Evolutionary conservation across 148 eudicot species (phyloP).

Genomic region (Chenopodium quinoa): DNA sequence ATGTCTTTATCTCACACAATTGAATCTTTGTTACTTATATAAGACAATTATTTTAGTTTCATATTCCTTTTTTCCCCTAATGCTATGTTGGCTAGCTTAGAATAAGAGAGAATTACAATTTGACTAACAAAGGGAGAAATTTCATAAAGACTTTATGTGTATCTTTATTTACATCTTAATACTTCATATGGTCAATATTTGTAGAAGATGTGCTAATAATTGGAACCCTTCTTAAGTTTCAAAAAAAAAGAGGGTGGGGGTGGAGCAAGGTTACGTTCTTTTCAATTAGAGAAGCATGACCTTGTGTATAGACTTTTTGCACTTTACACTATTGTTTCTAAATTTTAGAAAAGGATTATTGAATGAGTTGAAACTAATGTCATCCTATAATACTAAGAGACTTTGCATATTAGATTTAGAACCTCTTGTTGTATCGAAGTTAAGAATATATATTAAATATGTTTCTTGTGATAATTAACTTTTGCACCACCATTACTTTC

Average conservation of each 20-base stretch:
- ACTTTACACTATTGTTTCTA: background rate
- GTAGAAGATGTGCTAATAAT: background rate
- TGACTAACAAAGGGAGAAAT: background rate
- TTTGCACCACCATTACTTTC: background rate
- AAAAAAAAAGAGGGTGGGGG: background rate
- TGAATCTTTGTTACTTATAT: conserved; percentile 35
- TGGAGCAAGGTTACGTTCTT: background rate
- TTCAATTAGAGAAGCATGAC: background rate
- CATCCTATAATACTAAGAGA: background rate
- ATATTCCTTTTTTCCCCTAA: background rate
- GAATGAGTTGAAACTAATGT: too few relatives aligned
- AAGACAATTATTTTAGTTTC: background rate
- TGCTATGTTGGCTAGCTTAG: background rate
- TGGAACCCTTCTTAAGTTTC: background rate
- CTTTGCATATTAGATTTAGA: background rate
- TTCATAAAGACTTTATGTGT: background rate
- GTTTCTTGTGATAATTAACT: background rate
- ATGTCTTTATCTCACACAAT: conserved; percentile 69
- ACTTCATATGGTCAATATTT: background rate
- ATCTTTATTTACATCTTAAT: background rate
- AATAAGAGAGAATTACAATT: background rate
- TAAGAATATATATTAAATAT: background rate
- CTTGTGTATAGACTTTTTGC: background rate
- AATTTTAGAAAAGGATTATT: background rate
- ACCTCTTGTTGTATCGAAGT: background rate